phyloP scores from a whole-genome alignment of 140 eudicot genomes.

The Ambrosia hybrid region DNA sequence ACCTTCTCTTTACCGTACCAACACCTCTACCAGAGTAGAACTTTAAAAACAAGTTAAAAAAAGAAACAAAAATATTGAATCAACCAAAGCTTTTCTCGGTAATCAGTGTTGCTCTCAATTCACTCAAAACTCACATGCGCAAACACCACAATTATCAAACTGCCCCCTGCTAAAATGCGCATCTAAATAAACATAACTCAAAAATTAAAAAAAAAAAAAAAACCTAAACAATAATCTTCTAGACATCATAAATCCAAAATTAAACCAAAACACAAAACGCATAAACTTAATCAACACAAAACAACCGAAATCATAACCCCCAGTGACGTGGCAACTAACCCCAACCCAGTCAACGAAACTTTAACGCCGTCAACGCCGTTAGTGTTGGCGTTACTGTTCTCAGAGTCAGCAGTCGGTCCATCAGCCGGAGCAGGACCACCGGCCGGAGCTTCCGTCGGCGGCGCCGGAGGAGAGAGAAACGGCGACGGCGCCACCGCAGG shows the following conservation, averaged over 20 bases:
- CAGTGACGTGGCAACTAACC: background rate
- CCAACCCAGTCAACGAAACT: constrained; percentile 17
- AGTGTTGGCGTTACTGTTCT: constrained; percentile 30
- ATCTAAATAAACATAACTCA: constrained; percentile 19
- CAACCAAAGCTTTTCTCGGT: constrained; percentile 38
- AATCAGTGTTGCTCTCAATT: constrained; percentile 36
- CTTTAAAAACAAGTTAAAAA: constrained; percentile 1
- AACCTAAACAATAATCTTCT: constrained; percentile 30
- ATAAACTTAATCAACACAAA: constrained; percentile 31
- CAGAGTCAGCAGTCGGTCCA: constrained; percentile 41
- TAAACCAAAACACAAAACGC: constrained; percentile 25
- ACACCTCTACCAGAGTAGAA: background rate
- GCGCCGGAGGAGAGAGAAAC: constrained; percentile 42
- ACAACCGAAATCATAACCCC: constrained; percentile 22
- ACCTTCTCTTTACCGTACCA: no score
- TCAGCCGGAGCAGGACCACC: constrained; percentile 43
- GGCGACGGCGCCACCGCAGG: constrained; percentile 43
- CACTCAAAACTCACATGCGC: constrained; percentile 33
- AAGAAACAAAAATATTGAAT: constrained; percentile 5
- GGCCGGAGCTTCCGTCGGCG: constrained; percentile 35
- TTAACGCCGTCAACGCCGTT: constrained; percentile 26
- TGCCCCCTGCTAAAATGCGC: constrained; percentile 31
- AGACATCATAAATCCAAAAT: constrained; percentile 25
- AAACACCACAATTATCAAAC: constrained; percentile 27
- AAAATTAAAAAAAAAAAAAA: constrained; percentile 22